phyloP scores from a whole-genome alignment of 2,329 filamentous ascomycete genomes.

The Aspergillus pseudonomiae region DNA sequence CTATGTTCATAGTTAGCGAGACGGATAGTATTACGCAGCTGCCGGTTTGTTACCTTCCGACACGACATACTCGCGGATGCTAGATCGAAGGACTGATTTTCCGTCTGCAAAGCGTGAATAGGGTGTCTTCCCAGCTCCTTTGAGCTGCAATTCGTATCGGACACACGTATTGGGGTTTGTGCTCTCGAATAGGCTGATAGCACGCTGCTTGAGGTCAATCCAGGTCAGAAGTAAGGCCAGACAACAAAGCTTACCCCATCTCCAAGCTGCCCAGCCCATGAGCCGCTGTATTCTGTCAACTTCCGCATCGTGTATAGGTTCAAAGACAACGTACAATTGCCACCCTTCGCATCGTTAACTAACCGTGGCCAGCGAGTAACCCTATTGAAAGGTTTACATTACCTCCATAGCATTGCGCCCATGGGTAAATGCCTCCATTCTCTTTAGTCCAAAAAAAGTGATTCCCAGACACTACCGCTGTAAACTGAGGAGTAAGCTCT shows the following conservation, averaged over 20 bases:
- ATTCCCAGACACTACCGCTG: slow-evolving; percentile 77
- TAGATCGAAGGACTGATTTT: slow-evolving; percentile 87
- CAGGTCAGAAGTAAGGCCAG: not conserved
- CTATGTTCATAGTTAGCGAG: slow-evolving; percentile 27
- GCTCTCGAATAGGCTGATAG: slow-evolving; percentile 90
- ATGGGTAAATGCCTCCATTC: slow-evolving; percentile 84
- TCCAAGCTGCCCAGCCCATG: slow-evolving; percentile 94
- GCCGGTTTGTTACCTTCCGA: slow-evolving; percentile 65
- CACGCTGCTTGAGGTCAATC: slow-evolving; percentile 53
- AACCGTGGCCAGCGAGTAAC: slow-evolving; percentile 1
- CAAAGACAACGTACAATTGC: slow-evolving; percentile 49
- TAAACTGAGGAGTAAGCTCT: slow-evolving; percentile 72
- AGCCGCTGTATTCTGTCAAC: slow-evolving; percentile 58
- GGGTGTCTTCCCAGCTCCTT: slow-evolving; percentile 89
- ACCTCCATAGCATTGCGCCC: slow-evolving; percentile 97
- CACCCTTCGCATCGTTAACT: slow-evolving; percentile 41
- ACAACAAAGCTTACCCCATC: slow-evolving; percentile 62
- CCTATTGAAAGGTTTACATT: slow-evolving; percentile 52
- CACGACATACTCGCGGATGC: slow-evolving; percentile 91
- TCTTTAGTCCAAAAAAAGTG: slow-evolving; percentile 75
- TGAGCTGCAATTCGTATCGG: slow-evolving; percentile 89
- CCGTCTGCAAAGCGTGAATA: slow-evolving; percentile 97
- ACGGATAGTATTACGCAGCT: not conserved
- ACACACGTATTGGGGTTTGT: slow-evolving; percentile 72
- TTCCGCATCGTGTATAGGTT: not conserved